A percentile compares a stretch with the other conserved stretches of the same genome.
Conservation (phyloP, 75 land plant species). For the Picea sitchensis region DNA sequence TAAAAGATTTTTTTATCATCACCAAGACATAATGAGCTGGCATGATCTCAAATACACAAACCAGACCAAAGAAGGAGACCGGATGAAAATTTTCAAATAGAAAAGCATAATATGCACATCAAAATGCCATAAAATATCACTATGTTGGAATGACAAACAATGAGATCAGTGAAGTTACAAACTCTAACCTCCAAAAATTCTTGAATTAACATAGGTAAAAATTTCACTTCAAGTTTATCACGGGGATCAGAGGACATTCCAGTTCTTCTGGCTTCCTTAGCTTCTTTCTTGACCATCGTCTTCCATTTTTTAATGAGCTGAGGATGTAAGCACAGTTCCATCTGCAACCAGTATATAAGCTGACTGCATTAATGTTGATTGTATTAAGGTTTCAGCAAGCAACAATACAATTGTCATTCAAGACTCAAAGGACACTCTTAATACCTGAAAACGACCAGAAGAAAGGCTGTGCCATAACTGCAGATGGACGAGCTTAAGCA, state of each 20-base stretch:
- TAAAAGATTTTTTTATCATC: neutral
- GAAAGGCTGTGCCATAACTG: constrained; percentile 90
- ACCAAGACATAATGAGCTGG: neutral
- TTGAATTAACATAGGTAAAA: constrained; percentile 66
- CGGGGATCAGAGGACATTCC: constrained; percentile 47
- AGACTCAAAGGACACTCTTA: neutral
- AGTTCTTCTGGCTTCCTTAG: constrained; percentile 45
- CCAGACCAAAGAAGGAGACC: neutral
- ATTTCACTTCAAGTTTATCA: constrained; percentile 66
- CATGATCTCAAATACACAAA: neutral
- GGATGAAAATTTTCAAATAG: neutral
- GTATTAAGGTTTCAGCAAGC: too few species aligned
- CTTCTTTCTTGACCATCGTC: constrained; percentile 64
- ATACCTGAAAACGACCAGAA: constrained; percentile 86
- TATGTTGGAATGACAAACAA: neutral
- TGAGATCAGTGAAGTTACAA: neutral
- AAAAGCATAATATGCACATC: neutral
- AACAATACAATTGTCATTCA: neutral
- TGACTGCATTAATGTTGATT: too few species aligned
- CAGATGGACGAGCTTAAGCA: constrained; percentile 72
- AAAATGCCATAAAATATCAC: neutral
- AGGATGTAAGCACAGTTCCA: constrained; percentile 82
- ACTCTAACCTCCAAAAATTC: constrained; percentile 81
- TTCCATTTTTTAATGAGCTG: constrained; percentile 82
- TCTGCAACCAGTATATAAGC: constrained; percentile 29